Conservation (phyloP, 2,329 filamentous ascomycete genomes). For the Plectosphaerella sp. region DNA sequence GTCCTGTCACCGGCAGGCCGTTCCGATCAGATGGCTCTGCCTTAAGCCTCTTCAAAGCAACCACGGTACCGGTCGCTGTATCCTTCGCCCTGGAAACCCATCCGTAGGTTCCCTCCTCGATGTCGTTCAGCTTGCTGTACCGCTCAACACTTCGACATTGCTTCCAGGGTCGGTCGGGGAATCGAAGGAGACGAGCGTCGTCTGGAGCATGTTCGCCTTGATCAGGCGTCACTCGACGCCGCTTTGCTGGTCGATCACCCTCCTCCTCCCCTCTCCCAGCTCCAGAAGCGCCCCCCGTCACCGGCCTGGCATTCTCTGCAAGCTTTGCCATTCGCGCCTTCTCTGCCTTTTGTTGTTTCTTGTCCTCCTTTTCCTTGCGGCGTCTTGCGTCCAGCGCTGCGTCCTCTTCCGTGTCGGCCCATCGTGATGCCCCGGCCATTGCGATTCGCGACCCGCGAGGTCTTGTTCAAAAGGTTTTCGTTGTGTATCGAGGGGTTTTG, state of each 20-base stretch:
- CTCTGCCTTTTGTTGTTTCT: conserved; percentile 77
- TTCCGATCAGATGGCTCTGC: conserved; percentile 69
- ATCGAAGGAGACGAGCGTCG: conserved; percentile 61
- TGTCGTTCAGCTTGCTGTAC: conserved; percentile 91
- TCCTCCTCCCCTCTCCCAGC: conserved; percentile 15
- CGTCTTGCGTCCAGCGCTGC: conserved; percentile 66
- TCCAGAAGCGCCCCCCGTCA: background rate
- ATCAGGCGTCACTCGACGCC: conserved; percentile 52
- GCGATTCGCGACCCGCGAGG: conserved; percentile 2
- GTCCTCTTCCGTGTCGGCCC: conserved; percentile 83
- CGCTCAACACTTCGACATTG: conserved; percentile 74
- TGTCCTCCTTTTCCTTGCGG: conserved; percentile 83
- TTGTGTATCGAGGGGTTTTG: no score
- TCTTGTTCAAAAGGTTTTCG: background rate
- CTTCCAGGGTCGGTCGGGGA: conserved; percentile 64
- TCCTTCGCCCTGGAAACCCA: conserved; percentile 85
- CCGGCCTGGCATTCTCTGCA: conserved; percentile 19
- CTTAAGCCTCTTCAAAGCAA: conserved; percentile 92
- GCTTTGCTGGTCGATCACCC: conserved; percentile 53
- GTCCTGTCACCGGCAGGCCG: conserved; percentile 84
- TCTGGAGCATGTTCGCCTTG: conserved; percentile 14
- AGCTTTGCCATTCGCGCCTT: conserved; percentile 66
- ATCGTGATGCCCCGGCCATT: conserved; percentile 65
- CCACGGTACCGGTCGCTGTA: conserved; percentile 67
- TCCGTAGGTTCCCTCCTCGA: conserved; percentile 95